A percentile compares a stretch with the other conserved stretches of the same genome.
phyloP scores from a whole-genome alignment of 2,329 filamentous ascomycete genomes.

The Monosporascus sp. region DNA sequence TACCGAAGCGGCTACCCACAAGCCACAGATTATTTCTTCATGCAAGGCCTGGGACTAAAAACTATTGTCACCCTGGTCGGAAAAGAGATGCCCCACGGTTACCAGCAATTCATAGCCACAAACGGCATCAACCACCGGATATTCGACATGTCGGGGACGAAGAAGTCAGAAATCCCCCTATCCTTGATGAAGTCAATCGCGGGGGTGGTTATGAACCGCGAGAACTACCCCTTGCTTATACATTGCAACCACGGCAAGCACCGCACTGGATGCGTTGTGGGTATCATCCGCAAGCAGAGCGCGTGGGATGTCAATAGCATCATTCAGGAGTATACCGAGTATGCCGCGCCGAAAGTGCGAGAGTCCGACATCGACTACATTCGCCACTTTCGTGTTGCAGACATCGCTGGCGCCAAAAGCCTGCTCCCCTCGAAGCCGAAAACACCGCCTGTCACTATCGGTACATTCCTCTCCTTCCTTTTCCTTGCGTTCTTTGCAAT shows the following conservation, averaged over 20 bases:
- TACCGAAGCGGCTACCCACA: conserved; percentile 81
- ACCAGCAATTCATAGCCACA: conserved; percentile 56
- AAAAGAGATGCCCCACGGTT: conserved; percentile 51
- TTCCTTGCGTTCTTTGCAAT: conserved; percentile 10
- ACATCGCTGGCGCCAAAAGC: conserved; percentile 17
- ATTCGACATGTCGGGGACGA: conserved; percentile 82
- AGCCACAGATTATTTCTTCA: conserved; percentile 62
- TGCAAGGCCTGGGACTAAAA: conserved; percentile 64
- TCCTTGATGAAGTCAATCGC: conserved; percentile 67
- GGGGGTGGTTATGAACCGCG: conserved; percentile 62
- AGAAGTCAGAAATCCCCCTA: conserved; percentile 66
- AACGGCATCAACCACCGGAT: conserved; percentile 68
- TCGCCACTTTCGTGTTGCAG: conserved; percentile 39
- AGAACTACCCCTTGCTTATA: conserved; percentile 75
- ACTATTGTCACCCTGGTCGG: conserved; percentile 69
- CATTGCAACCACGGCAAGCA: conserved; percentile 96
- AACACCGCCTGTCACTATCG: neutral
- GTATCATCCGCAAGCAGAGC: conserved; percentile 67
- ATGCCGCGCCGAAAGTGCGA: conserved; percentile 55
- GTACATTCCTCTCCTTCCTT: conserved; percentile 12
- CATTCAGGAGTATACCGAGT: conserved; percentile 68
- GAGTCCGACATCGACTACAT: conserved; percentile 58
- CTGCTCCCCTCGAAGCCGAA: neutral
- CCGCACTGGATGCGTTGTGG: conserved; percentile 85
- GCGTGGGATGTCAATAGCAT: conserved; percentile 60